Evolutionary conservation across 148 eudicot genomes (phyloP).

Genomic region (Salicornia ramosissima): DNA sequence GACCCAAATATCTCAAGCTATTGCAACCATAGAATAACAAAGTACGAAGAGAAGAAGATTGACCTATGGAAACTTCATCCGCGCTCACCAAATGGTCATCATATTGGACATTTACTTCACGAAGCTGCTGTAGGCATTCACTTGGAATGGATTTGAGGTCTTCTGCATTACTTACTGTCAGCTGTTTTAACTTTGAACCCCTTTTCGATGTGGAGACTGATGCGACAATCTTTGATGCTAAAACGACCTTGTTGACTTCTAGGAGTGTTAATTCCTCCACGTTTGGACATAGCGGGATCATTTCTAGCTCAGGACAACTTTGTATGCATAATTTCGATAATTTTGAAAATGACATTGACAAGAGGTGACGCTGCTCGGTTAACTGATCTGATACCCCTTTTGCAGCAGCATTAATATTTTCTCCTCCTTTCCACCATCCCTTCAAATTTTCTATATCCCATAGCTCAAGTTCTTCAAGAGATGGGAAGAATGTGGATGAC

Average conservation of each 20-base stretch:
- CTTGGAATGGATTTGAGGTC: constrained; percentile 21
- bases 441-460: constrained; percentile 3
- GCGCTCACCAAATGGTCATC: background rate
- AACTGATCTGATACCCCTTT: background rate
- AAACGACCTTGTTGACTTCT: background rate
- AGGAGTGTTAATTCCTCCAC: constrained; percentile 1
- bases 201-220: background rate
- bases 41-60: constrained; percentile 1
- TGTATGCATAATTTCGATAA: background rate
- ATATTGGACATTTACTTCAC: background rate
- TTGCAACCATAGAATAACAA: background rate
- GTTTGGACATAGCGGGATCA: constrained; percentile 10
- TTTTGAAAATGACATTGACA: constrained; percentile 18
- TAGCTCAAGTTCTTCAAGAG: constrained; percentile 23
- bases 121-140: constrained; percentile 8
- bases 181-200: background rate
- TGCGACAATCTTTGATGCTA: constrained; percentile 13
- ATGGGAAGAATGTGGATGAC: constrained; percentile 26
- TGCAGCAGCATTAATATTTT: background rate
- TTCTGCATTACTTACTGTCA: constrained; percentile 7
- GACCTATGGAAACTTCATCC: background rate
- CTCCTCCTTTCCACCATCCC: constrained; percentile 29
- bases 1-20: background rate
- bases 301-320: background rate
- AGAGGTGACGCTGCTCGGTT: background rate